Conservation (phyloP, 2,329 filamentous ascomycete genomes). For the Elsinoe fawcettii region DNA sequence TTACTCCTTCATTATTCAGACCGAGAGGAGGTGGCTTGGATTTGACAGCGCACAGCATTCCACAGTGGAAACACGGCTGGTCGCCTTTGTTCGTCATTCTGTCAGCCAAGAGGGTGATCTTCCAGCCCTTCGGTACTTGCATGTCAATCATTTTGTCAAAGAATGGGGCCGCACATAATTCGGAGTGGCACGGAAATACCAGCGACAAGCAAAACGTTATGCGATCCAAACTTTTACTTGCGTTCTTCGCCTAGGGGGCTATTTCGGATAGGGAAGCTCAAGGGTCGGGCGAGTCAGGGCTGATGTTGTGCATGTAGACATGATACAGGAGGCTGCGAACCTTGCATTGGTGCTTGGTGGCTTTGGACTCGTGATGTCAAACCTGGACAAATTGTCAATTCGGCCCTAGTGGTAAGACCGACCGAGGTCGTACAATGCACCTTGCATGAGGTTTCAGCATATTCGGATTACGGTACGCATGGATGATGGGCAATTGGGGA, state of each 20-base stretch:
- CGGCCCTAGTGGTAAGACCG: neutral
- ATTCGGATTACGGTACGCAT: neutral
- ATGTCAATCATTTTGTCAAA: neutral
- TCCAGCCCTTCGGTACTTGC: slow-evolving; percentile 8
- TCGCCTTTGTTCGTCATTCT: neutral
- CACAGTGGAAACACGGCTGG: neutral
- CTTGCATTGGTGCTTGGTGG: slow-evolving; percentile 3
- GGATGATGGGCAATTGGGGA: neutral
- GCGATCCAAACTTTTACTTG: neutral
- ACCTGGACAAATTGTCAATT: neutral
- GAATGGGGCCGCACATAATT: neutral
- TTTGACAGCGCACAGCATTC: slow-evolving; percentile 5
- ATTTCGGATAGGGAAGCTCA: slow-evolving; percentile 4
- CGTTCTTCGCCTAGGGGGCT: neutral
- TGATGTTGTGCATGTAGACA: slow-evolving; percentile 10
- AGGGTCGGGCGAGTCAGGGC: slow-evolving; percentile 2
- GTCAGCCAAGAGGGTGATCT: slow-evolving; percentile 4
- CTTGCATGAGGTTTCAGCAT: neutral
- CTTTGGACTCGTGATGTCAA: slow-evolving; percentile 1
- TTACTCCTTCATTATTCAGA: neutral
- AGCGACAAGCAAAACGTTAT: neutral
- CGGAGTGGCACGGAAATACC: slow-evolving; percentile 5
- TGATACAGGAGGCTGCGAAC: slow-evolving; percentile 10
- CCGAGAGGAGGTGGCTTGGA: neutral
- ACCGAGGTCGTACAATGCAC: slow-evolving; percentile 1